Evolutionary conservation across 805 yeast species (phyloP), one percentile per base, ranked within the genome.

Genomic region (Myxozyma monticola): DNA sequence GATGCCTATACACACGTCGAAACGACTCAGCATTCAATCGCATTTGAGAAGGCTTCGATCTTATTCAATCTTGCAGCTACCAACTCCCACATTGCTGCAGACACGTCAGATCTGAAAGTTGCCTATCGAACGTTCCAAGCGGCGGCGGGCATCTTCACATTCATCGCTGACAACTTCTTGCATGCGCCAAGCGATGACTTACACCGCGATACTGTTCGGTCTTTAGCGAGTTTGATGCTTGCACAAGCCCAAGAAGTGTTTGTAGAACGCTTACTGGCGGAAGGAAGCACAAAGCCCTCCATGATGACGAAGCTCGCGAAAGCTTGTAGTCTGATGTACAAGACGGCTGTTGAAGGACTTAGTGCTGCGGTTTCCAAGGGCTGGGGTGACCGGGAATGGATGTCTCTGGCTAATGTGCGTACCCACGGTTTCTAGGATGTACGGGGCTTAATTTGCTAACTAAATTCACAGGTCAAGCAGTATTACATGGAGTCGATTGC

Each of bases 161-260:
- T 79, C 59, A 72, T 90, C 22, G 76, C 83, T 37, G 91, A 85
- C 59, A 86, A 85, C 67, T 91, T 91, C 67, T 70, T 89, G 40
- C 93, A 90, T 68, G 91, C 96, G 0, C 96, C 98, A 0, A 80
- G 89, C 3, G 71, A 76, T 4, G 99, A 91, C 67, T 70, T 90
- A 42, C 73, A 77, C 52, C 85, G 84, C 29, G 79, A 83, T 20
- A 81, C 88, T 0, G 79, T 87, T 8, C 74, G 75, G 36, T 83
- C 87, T 30, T 73, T 91, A 43, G 65, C 75, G 14, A 76, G 76
- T 56, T 66, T 90, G 47, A 80, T 84, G 79, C 71, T 88, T 48
- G 93, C 95, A 0, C 96, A 91, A 66, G 88, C 93, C 2, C 96
- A 90, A 64, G 96, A 93, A 59, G 76, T 85, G 5, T 90, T 91